Evolutionary conservation across 2,329 filamentous ascomycete species (phyloP).

Genomic region (Pseudocercospora fuligena): DNA sequence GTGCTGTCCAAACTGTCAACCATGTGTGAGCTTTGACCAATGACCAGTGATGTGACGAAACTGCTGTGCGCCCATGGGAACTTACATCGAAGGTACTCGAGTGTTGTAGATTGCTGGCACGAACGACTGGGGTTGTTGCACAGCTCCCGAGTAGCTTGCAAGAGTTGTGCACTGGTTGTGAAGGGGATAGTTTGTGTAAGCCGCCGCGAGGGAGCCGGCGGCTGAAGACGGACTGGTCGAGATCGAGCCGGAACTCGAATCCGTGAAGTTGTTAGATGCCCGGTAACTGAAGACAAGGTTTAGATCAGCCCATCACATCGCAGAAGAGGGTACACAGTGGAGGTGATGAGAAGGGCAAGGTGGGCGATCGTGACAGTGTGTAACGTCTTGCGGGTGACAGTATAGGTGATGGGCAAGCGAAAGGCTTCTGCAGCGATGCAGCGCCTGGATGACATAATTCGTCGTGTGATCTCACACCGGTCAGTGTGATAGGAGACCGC

Average conservation of each 20-base stretch:
- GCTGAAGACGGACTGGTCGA: constrained; percentile 58
- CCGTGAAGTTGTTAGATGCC: constrained; percentile 56
- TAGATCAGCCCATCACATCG: constrained; percentile 24
- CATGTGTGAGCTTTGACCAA: constrained; percentile 33
- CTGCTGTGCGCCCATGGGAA: constrained; percentile 38
- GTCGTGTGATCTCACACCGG: constrained; percentile 33
- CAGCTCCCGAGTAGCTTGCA: constrained; percentile 39
- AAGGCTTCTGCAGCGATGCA: constrained; percentile 25
- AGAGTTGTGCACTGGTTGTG: constrained; percentile 45
- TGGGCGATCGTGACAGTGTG: constrained; percentile 27
- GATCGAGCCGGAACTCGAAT: constrained; percentile 61
- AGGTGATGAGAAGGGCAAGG: constrained; percentile 6
- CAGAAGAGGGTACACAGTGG: constrained; percentile 18
- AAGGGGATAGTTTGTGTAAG: constrained; percentile 43
- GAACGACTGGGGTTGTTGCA: constrained; percentile 45
- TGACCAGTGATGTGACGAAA: constrained; percentile 20
- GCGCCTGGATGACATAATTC: constrained; percentile 29
- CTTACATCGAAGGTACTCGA: constrained; percentile 52
- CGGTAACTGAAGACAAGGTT: constrained; percentile 49
- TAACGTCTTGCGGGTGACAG: constrained; percentile 32
- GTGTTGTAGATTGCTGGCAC: constrained; percentile 46
- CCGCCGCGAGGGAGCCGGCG: constrained; percentile 50
- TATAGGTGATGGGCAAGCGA: constrained; percentile 20
- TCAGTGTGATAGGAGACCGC: constrained; percentile 28
- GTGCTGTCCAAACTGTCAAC: constrained; percentile 37